These are phyloP conservation scores for Macadamia integrifolia DNA, from an alignment of 164 flowering plant genomes.

Conservation along the genomic window DNA sequence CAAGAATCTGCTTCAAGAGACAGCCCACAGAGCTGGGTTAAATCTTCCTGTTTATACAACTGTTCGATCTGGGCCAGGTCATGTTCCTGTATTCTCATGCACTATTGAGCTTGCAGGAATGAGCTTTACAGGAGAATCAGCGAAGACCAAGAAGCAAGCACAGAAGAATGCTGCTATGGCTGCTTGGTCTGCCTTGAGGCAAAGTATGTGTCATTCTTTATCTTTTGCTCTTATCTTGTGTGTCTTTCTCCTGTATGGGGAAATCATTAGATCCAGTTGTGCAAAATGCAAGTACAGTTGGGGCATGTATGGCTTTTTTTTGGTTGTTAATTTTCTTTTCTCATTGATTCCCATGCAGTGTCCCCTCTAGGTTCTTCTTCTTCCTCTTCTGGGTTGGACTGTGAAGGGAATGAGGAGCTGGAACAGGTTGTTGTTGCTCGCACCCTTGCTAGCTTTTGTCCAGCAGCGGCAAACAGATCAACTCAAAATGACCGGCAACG, in stretches of 20 bases:
- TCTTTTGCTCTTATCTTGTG: too few species aligned
- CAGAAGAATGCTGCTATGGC: slow-evolving; percentile 72
- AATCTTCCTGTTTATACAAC: slow-evolving; percentile 59
- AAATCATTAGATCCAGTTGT: not conserved
- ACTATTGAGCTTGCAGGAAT: slow-evolving; percentile 58
- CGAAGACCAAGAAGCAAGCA: slow-evolving; percentile 71
- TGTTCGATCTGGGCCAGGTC: slow-evolving; percentile 49
- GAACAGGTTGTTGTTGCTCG: slow-evolving; percentile 53
- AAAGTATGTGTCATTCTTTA: slow-evolving; percentile 21
- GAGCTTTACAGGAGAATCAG: slow-evolving; percentile 52
- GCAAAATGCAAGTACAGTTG: too few species aligned
- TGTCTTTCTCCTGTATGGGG: too few species aligned
- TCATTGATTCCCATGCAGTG: slow-evolving; percentile 30
- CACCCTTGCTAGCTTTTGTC: slow-evolving; percentile 30
- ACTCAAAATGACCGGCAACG: slow-evolving; percentile 21
- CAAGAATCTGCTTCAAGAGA: slow-evolving; percentile 68
- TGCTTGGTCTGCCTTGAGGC: slow-evolving; percentile 57
- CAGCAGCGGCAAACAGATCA: slow-evolving; percentile 23
- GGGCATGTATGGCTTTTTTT: not conserved
- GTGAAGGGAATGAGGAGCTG: slow-evolving; percentile 41
- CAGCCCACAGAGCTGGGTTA: slow-evolving; percentile 61
- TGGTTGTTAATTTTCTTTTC: slow-evolving; percentile 1
- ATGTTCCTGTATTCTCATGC: slow-evolving; percentile 51
- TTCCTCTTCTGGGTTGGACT: slow-evolving; percentile 20
- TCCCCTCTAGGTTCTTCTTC: slow-evolving; percentile 18